A percentile compares a stretch with the other conserved stretches of the same genome.
Evolutionary conservation across 108 stramenopile species (phyloP).

Genomic region (Discostella pseudostelligera): DNA sequence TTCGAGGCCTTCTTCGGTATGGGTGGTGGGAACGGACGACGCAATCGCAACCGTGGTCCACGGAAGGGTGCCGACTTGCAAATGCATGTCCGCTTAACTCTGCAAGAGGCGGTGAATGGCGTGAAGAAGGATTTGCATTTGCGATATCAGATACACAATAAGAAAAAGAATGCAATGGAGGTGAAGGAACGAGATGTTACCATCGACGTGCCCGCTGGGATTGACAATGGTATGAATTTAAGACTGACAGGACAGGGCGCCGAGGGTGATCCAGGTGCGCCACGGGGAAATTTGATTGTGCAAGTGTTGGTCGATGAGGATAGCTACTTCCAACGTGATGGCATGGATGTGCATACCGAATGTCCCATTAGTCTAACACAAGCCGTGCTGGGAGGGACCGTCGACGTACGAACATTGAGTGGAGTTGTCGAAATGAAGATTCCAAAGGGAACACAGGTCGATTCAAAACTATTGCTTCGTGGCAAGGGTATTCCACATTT

Average conservation of each 20-base stretch:
- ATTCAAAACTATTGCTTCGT: slow-evolving; percentile 87
- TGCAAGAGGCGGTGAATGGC: slow-evolving; percentile 91
- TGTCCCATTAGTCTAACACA: slow-evolving; percentile 78
- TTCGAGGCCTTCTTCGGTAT: slow-evolving; percentile 86
- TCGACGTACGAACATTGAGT: slow-evolving; percentile 92
- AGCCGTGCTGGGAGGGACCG: slow-evolving; percentile 90
- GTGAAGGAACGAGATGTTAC: slow-evolving; percentile 82
- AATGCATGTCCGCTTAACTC: slow-evolving; percentile 78
- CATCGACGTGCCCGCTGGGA: slow-evolving; percentile 91
- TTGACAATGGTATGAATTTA: slow-evolving; percentile 92
- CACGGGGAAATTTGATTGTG: slow-evolving; percentile 87
- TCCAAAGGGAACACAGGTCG: slow-evolving; percentile 90
- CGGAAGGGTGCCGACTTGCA: slow-evolving; percentile 87
- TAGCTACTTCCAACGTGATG: slow-evolving; percentile 89
- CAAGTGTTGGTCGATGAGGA: slow-evolving; percentile 86
- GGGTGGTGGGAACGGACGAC: slow-evolving; percentile 56
- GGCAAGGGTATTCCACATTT: slow-evolving; percentile 89
- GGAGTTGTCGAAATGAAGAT: slow-evolving; percentile 96
- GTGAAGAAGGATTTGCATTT: slow-evolving; percentile 76
- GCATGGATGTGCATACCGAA: slow-evolving; percentile 81
- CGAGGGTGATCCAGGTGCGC: slow-evolving; percentile 88
- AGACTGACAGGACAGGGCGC: slow-evolving; percentile 88
- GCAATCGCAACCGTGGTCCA: slow-evolving; percentile 67
- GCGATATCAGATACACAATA: slow-evolving; percentile 71
- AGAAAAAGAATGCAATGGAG: slow-evolving; percentile 58